phyloP scores from a whole-genome alignment of 805 yeast species.

The Metschnikowia drakensbergensis region DNA sequence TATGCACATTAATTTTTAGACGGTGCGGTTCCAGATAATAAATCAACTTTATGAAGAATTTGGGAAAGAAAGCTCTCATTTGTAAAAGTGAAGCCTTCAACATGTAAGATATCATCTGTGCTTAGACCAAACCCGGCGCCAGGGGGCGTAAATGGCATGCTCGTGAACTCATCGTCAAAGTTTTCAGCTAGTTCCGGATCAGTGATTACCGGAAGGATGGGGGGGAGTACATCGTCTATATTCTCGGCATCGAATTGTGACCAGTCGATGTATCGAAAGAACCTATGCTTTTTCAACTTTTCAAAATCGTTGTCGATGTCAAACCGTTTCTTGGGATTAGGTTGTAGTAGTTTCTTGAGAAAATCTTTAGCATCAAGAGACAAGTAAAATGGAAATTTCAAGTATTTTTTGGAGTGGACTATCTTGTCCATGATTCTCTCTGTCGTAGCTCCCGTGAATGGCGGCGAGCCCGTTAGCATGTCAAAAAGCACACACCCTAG shows the following conservation, averaged over 20 bases:
- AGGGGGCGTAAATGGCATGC: constrained; percentile 48
- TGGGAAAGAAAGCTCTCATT: constrained; percentile 29
- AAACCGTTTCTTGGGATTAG: constrained; percentile 61
- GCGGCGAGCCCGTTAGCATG: constrained; percentile 81
- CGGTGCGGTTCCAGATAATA: no score
- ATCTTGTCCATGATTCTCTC: constrained; percentile 74
- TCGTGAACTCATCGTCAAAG: constrained; percentile 76
- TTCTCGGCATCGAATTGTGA: constrained; percentile 47
- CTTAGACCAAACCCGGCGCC: background rate
- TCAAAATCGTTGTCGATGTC: constrained; percentile 50
- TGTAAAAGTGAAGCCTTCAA: constrained; percentile 40
- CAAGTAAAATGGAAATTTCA: constrained; percentile 69
- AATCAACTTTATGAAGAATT: background rate
- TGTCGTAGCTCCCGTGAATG: constrained; percentile 80
- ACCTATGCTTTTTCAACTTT: constrained; percentile 58
- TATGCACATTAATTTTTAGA: background rate
- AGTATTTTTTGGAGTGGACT: constrained; percentile 51
- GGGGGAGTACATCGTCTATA: constrained; percentile 50
- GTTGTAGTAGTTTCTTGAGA: constrained; percentile 58
- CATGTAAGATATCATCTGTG: constrained; percentile 32
- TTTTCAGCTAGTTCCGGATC: constrained; percentile 83
- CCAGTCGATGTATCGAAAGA: constrained; percentile 80
- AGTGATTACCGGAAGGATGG: constrained; percentile 78
- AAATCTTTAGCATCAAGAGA: constrained; percentile 79
- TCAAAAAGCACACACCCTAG: constrained; percentile 79